Conservation (phyloP, 2,329 filamentous ascomycete species). For the Penicillium sclerotigenum region DNA sequence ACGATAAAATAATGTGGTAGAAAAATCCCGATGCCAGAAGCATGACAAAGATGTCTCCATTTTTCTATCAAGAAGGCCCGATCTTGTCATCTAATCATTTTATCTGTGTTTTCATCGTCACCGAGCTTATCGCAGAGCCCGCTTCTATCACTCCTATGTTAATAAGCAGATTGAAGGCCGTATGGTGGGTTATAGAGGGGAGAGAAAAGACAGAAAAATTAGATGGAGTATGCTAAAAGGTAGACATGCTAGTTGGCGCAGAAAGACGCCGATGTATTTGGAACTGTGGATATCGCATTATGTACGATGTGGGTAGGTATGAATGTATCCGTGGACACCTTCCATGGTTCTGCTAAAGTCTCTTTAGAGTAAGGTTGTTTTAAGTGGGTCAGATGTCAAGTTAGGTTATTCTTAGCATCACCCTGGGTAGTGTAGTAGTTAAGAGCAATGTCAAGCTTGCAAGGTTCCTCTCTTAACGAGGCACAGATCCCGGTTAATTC, state of each 20-base stretch:
- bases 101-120: background rate
- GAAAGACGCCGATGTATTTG: background rate
- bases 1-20: background rate
- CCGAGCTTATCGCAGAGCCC: background rate
- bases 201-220: background rate
- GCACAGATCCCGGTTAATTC: too few species aligned
- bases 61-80: fast-evolving
- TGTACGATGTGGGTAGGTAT: background rate
- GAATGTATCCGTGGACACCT: background rate
- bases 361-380: background rate
- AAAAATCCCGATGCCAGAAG: background rate
- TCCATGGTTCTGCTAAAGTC: background rate
- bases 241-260: background rate
- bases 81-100: too few species aligned
- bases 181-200: background rate
- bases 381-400: background rate
- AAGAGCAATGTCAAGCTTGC: background rate
- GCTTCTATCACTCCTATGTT: background rate
- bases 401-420: background rate
- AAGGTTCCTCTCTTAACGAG: too few species aligned
- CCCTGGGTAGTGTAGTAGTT: background rate
- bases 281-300: too few species aligned
- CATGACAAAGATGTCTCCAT: background rate
- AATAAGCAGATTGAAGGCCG: background rate
- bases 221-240: background rate